phyloP scores from a whole-genome alignment of 257 asterid species.

The Apocynum venetum region DNA sequence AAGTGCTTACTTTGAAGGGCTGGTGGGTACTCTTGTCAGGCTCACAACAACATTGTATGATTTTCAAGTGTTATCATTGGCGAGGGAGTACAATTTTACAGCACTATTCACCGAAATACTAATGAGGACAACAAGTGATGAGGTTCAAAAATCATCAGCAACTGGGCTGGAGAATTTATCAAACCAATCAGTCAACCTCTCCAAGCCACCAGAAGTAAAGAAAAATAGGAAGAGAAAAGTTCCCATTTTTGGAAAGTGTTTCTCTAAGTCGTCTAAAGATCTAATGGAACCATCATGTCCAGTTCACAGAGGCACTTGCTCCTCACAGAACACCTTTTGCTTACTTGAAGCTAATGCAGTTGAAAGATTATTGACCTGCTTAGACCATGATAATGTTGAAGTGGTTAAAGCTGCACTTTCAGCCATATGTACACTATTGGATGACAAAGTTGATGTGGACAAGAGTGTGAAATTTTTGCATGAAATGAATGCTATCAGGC shows the following conservation, averaged over 20 bases:
- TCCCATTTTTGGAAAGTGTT: constrained; percentile 32
- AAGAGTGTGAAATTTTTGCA: constrained; percentile 48
- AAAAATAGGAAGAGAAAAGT: constrained; percentile 38
- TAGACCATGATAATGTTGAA: constrained; percentile 64
- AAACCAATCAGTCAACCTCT: constrained; percentile 44
- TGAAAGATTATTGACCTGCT: constrained; percentile 52
- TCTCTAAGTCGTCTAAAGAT: constrained; percentile 33
- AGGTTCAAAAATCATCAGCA: constrained; percentile 63
- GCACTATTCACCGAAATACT: constrained; percentile 56
- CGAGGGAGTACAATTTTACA: constrained; percentile 45
- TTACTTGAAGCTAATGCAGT: constrained; percentile 62
- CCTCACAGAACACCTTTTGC: constrained; percentile 68
- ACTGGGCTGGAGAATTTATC: constrained; percentile 65
- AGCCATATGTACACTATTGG: constrained; percentile 67
- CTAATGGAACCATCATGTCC: constrained; percentile 56
- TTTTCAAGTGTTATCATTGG: constrained; percentile 47
- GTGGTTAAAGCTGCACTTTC: constrained; percentile 70
- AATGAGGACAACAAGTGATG: constrained; percentile 57
- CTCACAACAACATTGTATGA: constrained; percentile 70
- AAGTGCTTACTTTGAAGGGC: constrained; percentile 66
- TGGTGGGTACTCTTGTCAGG: constrained; percentile 69
- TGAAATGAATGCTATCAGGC: constrained; percentile 43
- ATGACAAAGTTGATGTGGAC: constrained; percentile 58
- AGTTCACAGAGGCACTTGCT: constrained; percentile 72
- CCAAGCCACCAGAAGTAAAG: constrained; percentile 50